Conservation (phyloP, 306 rosid species). For the Carpinus viminea region DNA sequence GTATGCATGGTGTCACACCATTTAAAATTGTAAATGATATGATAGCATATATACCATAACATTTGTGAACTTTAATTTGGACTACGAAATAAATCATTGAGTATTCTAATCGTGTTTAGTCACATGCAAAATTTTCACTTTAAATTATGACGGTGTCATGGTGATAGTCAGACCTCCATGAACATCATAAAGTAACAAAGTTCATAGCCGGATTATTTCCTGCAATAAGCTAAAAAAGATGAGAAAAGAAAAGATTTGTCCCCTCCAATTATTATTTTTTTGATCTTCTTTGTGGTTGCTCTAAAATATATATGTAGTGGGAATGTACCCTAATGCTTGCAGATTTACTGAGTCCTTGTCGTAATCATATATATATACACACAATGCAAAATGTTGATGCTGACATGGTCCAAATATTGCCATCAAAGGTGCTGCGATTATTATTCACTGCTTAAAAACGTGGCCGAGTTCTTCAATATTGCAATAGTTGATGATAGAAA, state of each 20-base stretch:
- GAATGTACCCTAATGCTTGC: constrained; percentile 5
- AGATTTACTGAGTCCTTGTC: constrained; percentile 23
- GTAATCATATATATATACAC: constrained; percentile 18
- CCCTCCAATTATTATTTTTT: background rate
- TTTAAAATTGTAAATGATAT: no score
- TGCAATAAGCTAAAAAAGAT: background rate
- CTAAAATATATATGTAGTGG: constrained; percentile 11
- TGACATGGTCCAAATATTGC: constrained; percentile 25
- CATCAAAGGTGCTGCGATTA: background rate
- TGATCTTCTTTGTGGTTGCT: background rate
- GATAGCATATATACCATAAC: no score
- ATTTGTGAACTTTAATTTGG: no score
- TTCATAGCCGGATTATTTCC: background rate
- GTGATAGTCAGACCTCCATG: no score
- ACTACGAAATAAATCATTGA: no score
- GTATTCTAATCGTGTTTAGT: background rate
- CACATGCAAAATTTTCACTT: background rate
- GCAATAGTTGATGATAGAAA: background rate
- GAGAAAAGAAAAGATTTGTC: background rate
- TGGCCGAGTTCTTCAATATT: background rate
- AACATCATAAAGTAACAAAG: no score
- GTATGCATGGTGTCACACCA: no score
- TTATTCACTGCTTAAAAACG: background rate
- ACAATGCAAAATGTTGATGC: background rate
- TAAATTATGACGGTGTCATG: no score